phyloP scores from a whole-genome alignment of 306 rosid genomes.

The Datisca glomerata region DNA sequence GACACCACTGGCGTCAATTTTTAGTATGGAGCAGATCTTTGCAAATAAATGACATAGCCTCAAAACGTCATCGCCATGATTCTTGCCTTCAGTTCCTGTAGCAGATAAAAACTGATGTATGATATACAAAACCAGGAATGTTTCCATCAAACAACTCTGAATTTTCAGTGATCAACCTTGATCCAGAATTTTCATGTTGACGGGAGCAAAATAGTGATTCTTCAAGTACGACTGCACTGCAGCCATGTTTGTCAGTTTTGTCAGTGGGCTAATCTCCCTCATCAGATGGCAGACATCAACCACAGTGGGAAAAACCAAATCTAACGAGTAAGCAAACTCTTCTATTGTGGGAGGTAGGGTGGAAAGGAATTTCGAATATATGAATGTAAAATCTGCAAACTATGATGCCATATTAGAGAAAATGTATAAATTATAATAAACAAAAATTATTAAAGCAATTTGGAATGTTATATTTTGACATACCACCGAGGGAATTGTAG shows the following conservation, averaged over 20 bases:
- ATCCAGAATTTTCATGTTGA: slow-evolving; percentile 42
- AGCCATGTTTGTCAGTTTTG: slow-evolving; percentile 38
- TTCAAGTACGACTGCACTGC: slow-evolving; percentile 62
- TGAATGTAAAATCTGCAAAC: slow-evolving; percentile 64
- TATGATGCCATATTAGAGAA: slow-evolving; percentile 12
- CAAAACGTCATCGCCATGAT: slow-evolving; percentile 48
- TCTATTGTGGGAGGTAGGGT: slow-evolving; percentile 62
- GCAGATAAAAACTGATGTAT: slow-evolving; percentile 12
- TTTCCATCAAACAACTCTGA: not conserved
- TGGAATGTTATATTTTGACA: slow-evolving; percentile 29
- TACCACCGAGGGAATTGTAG: slow-evolving; percentile 76
- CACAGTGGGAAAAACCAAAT: slow-evolving; percentile 41
- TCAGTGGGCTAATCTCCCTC: slow-evolving; percentile 47
- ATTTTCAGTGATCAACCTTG: slow-evolving; percentile 38
- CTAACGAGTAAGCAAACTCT: slow-evolving; percentile 44
- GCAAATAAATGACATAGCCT: slow-evolving; percentile 49
- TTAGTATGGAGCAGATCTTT: slow-evolving; percentile 59
- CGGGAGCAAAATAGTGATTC: slow-evolving; percentile 48
- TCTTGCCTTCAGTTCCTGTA: slow-evolving; percentile 36
- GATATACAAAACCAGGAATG: not conserved
- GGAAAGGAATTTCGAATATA: slow-evolving; percentile 66
- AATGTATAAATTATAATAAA: slow-evolving; percentile 5
- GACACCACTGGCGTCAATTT: slow-evolving; percentile 25
- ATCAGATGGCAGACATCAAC: slow-evolving; percentile 52
- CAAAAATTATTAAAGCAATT: slow-evolving; percentile 12